Base-by-base conservation (phyloP, 352 stramenopile species). In the Phytophthora ohioensis region DNA sequence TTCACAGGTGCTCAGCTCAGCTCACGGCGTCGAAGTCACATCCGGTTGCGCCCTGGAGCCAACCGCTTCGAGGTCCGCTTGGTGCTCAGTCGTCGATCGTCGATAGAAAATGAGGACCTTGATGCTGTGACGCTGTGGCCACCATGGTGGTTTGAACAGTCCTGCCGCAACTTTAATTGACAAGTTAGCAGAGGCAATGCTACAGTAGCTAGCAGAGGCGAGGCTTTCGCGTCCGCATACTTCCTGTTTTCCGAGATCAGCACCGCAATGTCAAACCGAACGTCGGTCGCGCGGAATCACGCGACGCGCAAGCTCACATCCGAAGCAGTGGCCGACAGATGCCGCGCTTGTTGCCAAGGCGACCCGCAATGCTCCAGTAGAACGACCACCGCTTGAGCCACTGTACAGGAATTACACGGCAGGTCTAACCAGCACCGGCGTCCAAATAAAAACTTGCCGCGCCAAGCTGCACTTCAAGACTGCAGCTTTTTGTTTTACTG, bases 191-290 rank as follows among this genome's bases (percentile, higher is more conserved):
- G 34, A 52, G 42, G 21, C 7, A 21, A 3, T 6, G 38, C 47
- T 32, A 13, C 27, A 54, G 31, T 17, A 52, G 21, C 21, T 38
- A 58, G 39, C 58, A 60, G 39, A 62, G 52, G 39, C 41, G 31
- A 43, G 45, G 8, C 41, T 57, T 55, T 58, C 32, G 38, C 32
- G 54, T 66, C 64, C 56, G 39, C 54, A 57, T 65, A 57, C 39
- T 64, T 70, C 15, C 45, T 54, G 46, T 65, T 66, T 51, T 49
- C 43, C 51, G 51, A 46, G 48, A 55, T 62, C 63, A 56, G 45
- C 47, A 41, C 9, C 10, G 31, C 27, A 7, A 54, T 75, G 67
- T 71, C 60, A 75, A 75, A 71, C 67, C 60, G 49, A 71, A 64
- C 42, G 42, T 57, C 36, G 38, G 57, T 35, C 30, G 58, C 21